A percentile compares a stretch with the other conserved stretches of the same genome.
Conservation (phyloP, 805 yeast genomes). For the Blastobotrys attinorum region DNA sequence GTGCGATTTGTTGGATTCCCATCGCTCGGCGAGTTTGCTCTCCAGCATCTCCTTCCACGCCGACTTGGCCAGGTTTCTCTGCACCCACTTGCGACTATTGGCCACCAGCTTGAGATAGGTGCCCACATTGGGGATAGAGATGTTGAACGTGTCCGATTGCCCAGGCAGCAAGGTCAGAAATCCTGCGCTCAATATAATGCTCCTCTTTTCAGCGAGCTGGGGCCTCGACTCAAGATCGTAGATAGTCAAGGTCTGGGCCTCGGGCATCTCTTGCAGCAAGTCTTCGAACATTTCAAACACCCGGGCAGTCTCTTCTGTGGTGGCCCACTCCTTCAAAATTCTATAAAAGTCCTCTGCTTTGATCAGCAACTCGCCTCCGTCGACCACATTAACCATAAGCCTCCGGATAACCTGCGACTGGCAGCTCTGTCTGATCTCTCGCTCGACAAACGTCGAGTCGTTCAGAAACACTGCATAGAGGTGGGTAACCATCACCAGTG, state of each 20-base stretch:
- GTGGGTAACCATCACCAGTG: slow-evolving; percentile 27
- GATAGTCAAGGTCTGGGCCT: slow-evolving; percentile 20
- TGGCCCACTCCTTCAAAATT: not conserved
- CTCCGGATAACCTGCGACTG: slow-evolving; percentile 22
- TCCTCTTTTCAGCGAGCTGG: slow-evolving; percentile 9
- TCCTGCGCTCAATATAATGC: slow-evolving; percentile 24
- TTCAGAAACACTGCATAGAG: slow-evolving; percentile 30
- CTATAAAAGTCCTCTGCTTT: slow-evolving; percentile 17
- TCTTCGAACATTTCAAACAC: slow-evolving; percentile 13
- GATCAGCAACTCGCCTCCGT: slow-evolving; percentile 28
- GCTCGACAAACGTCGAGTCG: slow-evolving; percentile 31
- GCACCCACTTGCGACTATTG: slow-evolving; percentile 30
- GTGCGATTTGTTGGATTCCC: slow-evolving; percentile 21
- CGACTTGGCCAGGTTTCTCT: slow-evolving; percentile 24
- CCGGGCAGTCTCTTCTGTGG: not conserved
- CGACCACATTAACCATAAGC: slow-evolving; percentile 24
- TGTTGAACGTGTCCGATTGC: slow-evolving; percentile 23
- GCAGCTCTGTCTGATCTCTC: slow-evolving; percentile 21
- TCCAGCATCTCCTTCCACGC: slow-evolving; percentile 34
- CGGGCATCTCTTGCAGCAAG: slow-evolving; percentile 23
- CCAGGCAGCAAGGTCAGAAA: slow-evolving; percentile 29
- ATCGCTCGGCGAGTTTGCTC: slow-evolving; percentile 23
- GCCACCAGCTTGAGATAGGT: slow-evolving; percentile 27
- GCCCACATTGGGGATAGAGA: slow-evolving; percentile 33
- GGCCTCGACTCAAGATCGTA: slow-evolving; percentile 19